These are phyloP conservation scores for Neurospora tetraspora DNA, from an alignment of 495 filamentous ascomycete species.

Conservation along the genomic window DNA sequence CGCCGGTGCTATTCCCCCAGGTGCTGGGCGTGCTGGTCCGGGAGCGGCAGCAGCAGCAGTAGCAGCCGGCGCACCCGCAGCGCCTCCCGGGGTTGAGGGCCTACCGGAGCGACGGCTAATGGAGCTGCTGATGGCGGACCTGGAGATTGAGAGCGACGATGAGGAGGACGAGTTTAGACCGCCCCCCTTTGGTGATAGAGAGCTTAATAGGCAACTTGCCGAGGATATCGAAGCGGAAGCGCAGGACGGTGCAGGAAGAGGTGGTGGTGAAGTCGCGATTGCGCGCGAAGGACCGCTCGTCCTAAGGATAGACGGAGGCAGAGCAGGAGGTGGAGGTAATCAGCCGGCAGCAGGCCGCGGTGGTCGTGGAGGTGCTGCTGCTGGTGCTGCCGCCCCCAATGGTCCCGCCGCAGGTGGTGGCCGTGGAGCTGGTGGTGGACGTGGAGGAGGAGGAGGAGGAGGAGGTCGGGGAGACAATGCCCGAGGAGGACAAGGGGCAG, in stretches of 20 bases:
- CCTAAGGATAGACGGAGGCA: constrained; percentile 34
- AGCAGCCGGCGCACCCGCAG: background rate
- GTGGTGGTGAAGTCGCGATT: constrained; percentile 24
- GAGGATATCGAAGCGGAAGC: background rate
- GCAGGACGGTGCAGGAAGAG: constrained; percentile 1
- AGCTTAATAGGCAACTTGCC: background rate
- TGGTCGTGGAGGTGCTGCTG: constrained; percentile 10
- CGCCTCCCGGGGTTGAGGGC: background rate
- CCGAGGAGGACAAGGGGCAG: constrained; percentile 8
- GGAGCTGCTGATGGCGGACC: constrained; percentile 14
- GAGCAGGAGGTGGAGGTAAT: constrained; percentile 6
- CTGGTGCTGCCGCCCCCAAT: constrained; percentile 15
- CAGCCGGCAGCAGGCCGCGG: constrained; percentile 18
- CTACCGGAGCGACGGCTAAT: background rate
- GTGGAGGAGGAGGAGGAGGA: constrained; percentile 2
- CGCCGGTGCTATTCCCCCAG: constrained; percentile 7
- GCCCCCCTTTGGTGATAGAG: background rate
- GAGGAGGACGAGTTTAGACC: constrained; percentile 7
- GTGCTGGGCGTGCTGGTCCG: constrained; percentile 2
- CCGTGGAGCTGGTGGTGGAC: background rate
- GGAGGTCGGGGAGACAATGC: constrained; percentile 1
- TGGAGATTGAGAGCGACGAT: constrained; percentile 16
- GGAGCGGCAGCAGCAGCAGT: background rate
- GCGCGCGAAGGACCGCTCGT: constrained; percentile 46
- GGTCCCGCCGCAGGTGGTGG: constrained; percentile 14